phyloP scores from a whole-genome alignment of 73 alveolate species.

The Paramecium sonneborni region DNA sequence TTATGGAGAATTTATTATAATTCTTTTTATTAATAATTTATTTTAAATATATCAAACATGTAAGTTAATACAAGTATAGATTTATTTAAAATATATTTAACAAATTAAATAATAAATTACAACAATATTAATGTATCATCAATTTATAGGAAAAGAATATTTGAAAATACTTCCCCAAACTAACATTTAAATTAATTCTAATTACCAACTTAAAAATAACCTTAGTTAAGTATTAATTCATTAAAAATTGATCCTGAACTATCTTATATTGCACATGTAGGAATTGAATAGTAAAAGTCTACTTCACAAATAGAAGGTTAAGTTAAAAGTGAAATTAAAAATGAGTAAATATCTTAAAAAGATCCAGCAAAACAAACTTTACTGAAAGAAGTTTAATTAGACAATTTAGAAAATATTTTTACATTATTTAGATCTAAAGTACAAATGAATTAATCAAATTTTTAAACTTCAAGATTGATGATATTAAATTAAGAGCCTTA shows the following conservation, averaged over 20 bases:
- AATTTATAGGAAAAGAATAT: neutral
- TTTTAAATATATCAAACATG: neutral
- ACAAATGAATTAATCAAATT: neutral
- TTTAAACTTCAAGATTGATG: neutral
- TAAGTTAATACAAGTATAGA: neutral
- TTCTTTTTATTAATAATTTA: neutral
- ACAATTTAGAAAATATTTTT: neutral
- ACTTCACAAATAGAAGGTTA: neutral
- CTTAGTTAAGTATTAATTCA: neutral
- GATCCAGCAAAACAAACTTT: neutral
- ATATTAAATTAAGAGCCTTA: neutral
- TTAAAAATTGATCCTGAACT: neutral
- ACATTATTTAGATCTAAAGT: neutral
- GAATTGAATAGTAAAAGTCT: neutral
- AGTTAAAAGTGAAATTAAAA: neutral
- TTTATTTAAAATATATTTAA: no score
- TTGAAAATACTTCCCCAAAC: neutral
- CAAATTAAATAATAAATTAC: no score
- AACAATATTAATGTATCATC: neutral
- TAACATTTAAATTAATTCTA: neutral
- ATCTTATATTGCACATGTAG: neutral
- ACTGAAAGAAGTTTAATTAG: constrained; percentile 24
- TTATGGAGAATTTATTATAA: no score
- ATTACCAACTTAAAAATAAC: neutral
- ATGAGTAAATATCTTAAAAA: neutral